Percentiles rank a stretch among this genome's conserved stretches.
Evolutionary conservation across 352 stramenopile genomes (phyloP).

Genomic region (Phytophthora megakarya): DNA sequence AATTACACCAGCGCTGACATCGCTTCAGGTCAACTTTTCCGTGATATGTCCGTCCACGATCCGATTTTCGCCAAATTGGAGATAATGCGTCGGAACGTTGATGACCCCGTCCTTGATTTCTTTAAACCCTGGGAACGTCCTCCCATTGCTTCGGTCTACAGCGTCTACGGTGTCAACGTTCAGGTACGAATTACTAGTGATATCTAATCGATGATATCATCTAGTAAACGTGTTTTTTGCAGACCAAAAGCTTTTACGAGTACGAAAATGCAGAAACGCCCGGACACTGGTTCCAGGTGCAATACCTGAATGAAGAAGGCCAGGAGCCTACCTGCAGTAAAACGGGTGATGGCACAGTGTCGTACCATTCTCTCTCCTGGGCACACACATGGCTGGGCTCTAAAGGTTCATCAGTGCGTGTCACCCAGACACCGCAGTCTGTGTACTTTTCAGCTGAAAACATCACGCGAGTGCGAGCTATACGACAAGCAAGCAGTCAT

Average conservation of each 20-base stretch:
- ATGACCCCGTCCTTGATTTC: conserved; percentile 69
- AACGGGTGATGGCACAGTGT: conserved; percentile 74
- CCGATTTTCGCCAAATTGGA: conserved; percentile 73
- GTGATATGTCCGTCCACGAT: conserved; percentile 66
- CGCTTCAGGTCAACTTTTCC: conserved; percentile 69
- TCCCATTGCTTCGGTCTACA: conserved; percentile 75
- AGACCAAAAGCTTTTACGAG: conserved; percentile 78
- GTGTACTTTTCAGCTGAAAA: conserved; percentile 73
- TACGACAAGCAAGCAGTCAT: conserved; percentile 46
- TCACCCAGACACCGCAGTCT: conserved; percentile 75
- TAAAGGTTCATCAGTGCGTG: conserved; percentile 46
- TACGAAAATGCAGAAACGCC: conserved; percentile 59
- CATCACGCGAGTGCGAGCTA: conserved; percentile 55
- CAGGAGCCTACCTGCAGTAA: conserved; percentile 61
- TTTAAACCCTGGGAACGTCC: conserved; percentile 67
- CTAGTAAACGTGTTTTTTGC: not conserved
- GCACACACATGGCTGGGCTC: conserved; percentile 76
- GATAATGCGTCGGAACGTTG: conserved; percentile 46
- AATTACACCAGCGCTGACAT: conserved; percentile 78
- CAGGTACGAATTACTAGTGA: conserved; percentile 39
- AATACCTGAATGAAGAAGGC: conserved; percentile 55
- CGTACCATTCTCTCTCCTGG: conserved; percentile 83
- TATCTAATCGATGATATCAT: not conserved
- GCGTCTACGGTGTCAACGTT: conserved; percentile 79
- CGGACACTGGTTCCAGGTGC: conserved; percentile 69